Conservation (phyloP, 2,329 filamentous ascomycete species). For the Macrophomina tecta region DNA sequence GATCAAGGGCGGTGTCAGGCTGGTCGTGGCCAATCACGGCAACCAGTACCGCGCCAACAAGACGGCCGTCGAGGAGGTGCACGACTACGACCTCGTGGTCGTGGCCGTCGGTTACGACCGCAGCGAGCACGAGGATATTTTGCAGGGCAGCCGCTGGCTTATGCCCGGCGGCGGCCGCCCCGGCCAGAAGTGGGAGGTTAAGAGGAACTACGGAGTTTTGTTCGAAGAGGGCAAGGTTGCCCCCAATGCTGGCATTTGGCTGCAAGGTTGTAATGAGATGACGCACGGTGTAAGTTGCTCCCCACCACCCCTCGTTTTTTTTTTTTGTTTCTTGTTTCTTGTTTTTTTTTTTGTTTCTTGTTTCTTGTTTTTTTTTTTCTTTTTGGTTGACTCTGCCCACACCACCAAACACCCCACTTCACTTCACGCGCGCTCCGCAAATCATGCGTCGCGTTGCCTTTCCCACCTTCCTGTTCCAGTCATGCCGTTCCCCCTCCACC, state of each 20-base stretch:
- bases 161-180: conserved; percentile 62
- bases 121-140: conserved; percentile 77
- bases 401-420: conserved; percentile 6
- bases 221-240: conserved; percentile 73
- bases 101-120: conserved; percentile 87
- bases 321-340: background rate
- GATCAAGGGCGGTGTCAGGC: conserved; percentile 39
- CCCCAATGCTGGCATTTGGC: conserved; percentile 79
- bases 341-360: background rate
- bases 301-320: background rate
- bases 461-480: conserved; percentile 16
- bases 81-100: conserved; percentile 82
- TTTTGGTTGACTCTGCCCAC: no score
- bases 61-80: conserved; percentile 57
- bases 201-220: conserved; percentile 78
- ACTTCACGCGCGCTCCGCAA: background rate
- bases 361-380: no score
- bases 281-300: conserved; percentile 80
- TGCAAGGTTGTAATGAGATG: conserved; percentile 92
- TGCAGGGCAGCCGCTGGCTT: conserved; percentile 68
- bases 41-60: conserved; percentile 42
- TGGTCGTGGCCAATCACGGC: conserved; percentile 61
- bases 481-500: background rate
- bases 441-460: background rate
- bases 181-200: conserved; percentile 66